Evolutionary conservation across 495 filamentous ascomycete species (phyloP), one percentile per base, ranked within the genome.

Genomic region (Penicillium parvum): DNA sequence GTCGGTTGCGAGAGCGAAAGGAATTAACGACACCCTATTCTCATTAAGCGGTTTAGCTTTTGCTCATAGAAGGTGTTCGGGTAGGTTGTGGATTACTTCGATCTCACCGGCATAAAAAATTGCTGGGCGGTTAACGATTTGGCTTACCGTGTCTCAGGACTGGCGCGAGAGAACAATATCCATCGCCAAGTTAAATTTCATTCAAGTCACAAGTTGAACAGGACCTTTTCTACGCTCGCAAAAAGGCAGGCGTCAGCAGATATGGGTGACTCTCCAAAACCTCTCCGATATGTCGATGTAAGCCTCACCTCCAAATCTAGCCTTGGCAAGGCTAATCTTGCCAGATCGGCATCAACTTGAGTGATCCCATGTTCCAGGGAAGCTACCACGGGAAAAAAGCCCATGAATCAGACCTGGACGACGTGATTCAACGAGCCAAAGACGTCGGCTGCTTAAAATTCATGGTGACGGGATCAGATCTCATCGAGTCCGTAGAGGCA

Each of bases 401-500:
- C 8, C 92, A 98, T 56, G 82, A 83, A 12, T 74, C 84, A 51
- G 92, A 98, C 60, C 71, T 95, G 4, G 62, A 74, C 5, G 81
- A 79, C 37, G 86, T 97, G 8, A 61, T 98, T 3, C 71, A 83
- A 44, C 77, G 92, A 34, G 90, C 88, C 4, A 56, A 73, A 14
- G 77, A 84, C 37, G 79, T 81, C 1, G 94, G 92, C 21, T 95
- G 89, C 57, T 61, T 71, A 22, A 96, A 95, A 51, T 79, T 97
- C 49, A 90, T 98, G 72, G 80, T 96, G 7, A 98, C 92, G 2
- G 92, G 92, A n/a, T 90, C 86, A 0, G 85, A 90, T 53, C 76
- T 97, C 28, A 72, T 77, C 29, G 86, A 90, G 53, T 90, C 87
- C 1, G 63, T 74, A 30, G 72, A 83, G 50, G 92, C 90, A 0